A percentile compares a stretch with the other conserved stretches of the same genome.
phyloP scores from a whole-genome alignment of 805 yeast genomes.

The Metschnikowia rubicola region DNA sequence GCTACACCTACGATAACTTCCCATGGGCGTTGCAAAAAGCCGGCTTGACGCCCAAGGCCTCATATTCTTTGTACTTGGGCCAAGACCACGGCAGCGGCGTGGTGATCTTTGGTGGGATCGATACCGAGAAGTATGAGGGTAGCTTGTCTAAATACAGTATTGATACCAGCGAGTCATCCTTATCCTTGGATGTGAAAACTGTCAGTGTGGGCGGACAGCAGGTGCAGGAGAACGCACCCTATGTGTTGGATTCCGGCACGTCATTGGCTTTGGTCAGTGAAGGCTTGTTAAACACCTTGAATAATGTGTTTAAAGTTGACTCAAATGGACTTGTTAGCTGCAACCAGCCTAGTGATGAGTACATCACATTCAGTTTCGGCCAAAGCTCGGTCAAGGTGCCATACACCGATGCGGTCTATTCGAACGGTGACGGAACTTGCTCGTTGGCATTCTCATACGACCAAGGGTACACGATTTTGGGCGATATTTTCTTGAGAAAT shows the following conservation, averaged over 20 bases:
- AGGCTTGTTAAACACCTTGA: conserved; percentile 6
- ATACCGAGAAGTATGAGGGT: conserved; percentile 33
- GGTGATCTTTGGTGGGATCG: conserved; percentile 41
- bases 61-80: conserved; percentile 63
- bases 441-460: conserved; percentile 12
- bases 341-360: conserved; percentile 15
- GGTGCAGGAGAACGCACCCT: conserved; percentile 4
- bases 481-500: conserved; percentile 18
- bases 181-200: conserved; percentile 7
- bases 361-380: conserved; percentile 12
- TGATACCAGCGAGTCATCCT: conserved; percentile 2
- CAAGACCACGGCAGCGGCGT: conserved; percentile 27
- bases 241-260: conserved; percentile 15
- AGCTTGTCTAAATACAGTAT: conserved; percentile 5
- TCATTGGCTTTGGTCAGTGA: conserved; percentile 12
- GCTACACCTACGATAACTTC: conserved; percentile 39
- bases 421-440: conserved; percentile 10
- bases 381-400: conserved; percentile 8
- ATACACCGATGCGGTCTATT: conserved; percentile 9
- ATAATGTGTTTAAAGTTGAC: conserved; percentile 5
- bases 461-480: conserved; percentile 12
- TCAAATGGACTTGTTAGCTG: conserved; percentile 11
- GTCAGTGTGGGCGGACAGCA: conserved; percentile 9
- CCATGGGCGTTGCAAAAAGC: conserved; percentile 58
- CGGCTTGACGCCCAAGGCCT: conserved; percentile 53